Evolutionary conservation across 129 eudicot genomes (phyloP), one percentile per base, ranked within the genome.

Genomic region (Gnaphalium uliginosum): DNA sequence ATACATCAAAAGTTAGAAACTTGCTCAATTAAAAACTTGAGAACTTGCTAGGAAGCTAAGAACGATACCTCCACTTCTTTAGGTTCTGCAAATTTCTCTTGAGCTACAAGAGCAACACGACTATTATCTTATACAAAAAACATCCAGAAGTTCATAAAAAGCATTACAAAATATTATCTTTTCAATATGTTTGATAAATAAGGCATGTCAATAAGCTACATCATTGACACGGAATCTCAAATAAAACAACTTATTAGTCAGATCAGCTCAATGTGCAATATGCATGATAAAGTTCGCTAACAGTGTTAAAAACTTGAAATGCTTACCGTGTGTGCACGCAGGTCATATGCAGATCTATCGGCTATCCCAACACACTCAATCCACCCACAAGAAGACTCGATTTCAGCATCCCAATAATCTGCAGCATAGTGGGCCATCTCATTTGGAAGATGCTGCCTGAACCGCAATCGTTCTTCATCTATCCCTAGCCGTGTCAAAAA

Each of bases 341-440:
- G 79, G 60, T 86, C 92, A 81, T 82, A 89, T 19, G 92, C 96
- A 50, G 96, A 89, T 85, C 96, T 80, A 62, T 89, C 96, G 8
- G 96, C 96, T 75, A 89, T 89, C 25, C 96, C 96, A 51, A 86
- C 96, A 65, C 96, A 89, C 74, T 89, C 96, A 10, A 89, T 86
- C 96, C 96, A 89, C 22, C 96, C 96, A 58, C 86, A 89, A 19
- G 96, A 86, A 59, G 87, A 86, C 66, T 89, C 96, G 1, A 89
- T 89, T 75, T 89, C 96, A 30, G 96, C 96, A 82, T 89, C 96
- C 96, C 96, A 89, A 64, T 92, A 89, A 56, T 89, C 92, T 32
- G 92, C 96, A 62, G 96, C 96, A 77, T 89, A 89, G 75, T 87
- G 92, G 14, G 96, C 96, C 96, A 89, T 89, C 85, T 89, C 96